These are phyloP conservation scores for Phytophthora ramorum DNA, from an alignment of 352 stramenopile genomes.

Conservation along the genomic window DNA sequence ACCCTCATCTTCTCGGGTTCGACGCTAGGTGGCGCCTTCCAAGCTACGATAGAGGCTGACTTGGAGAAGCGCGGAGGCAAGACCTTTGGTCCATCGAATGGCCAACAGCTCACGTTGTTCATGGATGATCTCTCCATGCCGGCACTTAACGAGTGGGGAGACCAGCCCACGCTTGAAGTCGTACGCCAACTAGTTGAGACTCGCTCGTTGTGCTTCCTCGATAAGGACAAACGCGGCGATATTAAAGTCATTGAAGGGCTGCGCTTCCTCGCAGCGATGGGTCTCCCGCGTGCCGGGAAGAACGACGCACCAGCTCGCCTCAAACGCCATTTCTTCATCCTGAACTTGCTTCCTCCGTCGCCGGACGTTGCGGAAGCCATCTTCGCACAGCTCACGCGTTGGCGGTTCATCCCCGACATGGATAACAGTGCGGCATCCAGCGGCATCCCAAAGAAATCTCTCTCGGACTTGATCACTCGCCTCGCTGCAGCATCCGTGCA, in stretches of 20 bases:
- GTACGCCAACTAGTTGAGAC: slow-evolving; percentile 78
- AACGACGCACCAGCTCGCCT: slow-evolving; percentile 91
- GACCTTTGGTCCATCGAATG: slow-evolving; percentile 73
- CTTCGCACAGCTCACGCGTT: slow-evolving; percentile 83
- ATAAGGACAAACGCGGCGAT: slow-evolving; percentile 86
- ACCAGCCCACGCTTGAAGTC: slow-evolving; percentile 81
- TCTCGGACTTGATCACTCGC: slow-evolving; percentile 54
- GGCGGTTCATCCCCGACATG: slow-evolving; percentile 44
- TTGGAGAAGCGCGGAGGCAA: slow-evolving; percentile 86
- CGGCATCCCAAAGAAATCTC: slow-evolving; percentile 39
- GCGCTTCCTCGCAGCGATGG: slow-evolving; percentile 72
- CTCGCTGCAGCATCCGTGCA: slow-evolving; percentile 64
- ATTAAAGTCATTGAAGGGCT: slow-evolving; percentile 81
- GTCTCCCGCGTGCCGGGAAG: slow-evolving; percentile 59
- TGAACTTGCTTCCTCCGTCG: slow-evolving; percentile 83
- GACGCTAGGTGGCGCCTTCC: slow-evolving; percentile 81
- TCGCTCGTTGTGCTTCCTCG: slow-evolving; percentile 74
- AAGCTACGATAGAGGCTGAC: slow-evolving; percentile 73
- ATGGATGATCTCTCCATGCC: slow-evolving; percentile 84
- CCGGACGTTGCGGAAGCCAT: slow-evolving; percentile 87
- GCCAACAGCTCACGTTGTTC: slow-evolving; percentile 82
- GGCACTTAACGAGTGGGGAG: slow-evolving; percentile 72
- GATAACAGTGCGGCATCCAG: slow-evolving; percentile 15
- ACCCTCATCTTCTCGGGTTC: slow-evolving; percentile 91
- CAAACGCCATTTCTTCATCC: slow-evolving; percentile 91